Evolutionary conservation across 768 basidiomycete species (phyloP), one percentile per base, ranked within the genome.

Genomic region (Austroboletus eburneus): DNA sequence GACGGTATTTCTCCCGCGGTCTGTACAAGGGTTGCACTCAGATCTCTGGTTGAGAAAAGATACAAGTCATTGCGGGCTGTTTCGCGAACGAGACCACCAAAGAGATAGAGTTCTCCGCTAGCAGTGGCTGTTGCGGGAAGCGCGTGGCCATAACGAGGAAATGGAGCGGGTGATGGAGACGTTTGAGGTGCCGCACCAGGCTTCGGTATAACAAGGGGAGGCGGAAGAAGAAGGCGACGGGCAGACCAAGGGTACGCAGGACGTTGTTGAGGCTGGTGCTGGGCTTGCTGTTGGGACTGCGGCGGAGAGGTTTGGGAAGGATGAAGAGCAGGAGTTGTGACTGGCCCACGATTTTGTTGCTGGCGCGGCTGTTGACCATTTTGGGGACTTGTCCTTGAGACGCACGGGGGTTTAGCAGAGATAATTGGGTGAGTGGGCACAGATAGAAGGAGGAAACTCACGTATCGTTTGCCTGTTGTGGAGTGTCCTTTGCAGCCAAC

Each of bases 141-240:
- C 12, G 94, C 85, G 62, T 96, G 91, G 21, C 95, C 96, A 62
- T 98, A 99, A 34, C 95, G 84, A 21, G 96, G 95, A 67, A 98
- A 98, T 0, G 95, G 95, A 2, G 85, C 83, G 0, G 90, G 85
- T 0, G 91, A 91, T 2, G 83, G 81, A 2, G 79, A 70, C 0
- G 78, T 79, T 9, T 85, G 77, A n/a, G 80, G 76, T 1, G 72
- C 74, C 42, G 79, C 69, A 37, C 80, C 83, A 12, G 83, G 82
- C 53, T 83, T 87, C 41, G 74, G 72, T 40, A 87, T 69, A 17
- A 79, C 65, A 12, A 79, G 69, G 1, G 87, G 87, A 3, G 89
- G 84, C 0, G 80, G 77, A 18, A 92, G 77, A 25, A 69, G 62
- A 44, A 93, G 78, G 7, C 85, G 81, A 12, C 85, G 82, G 37